Conservation (phyloP, 2,329 filamentous ascomycete species). For the Neospermospora avenae region DNA sequence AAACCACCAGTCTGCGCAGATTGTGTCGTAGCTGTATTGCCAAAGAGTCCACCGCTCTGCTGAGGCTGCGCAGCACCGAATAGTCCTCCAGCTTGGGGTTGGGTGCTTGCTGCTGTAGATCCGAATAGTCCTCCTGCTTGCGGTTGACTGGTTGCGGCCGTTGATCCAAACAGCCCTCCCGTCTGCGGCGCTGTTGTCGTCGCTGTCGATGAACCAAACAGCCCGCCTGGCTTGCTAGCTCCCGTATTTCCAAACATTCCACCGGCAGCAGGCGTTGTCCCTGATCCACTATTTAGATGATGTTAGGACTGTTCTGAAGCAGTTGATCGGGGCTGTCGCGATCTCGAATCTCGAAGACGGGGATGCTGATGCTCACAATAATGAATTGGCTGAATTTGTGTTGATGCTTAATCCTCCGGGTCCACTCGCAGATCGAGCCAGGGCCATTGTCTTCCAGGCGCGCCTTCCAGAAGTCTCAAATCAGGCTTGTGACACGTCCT, state of each 20-base stretch:
- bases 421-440: constrained; percentile 55
- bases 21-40: constrained; percentile 23
- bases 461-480: constrained; percentile 7
- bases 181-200: constrained; percentile 26
- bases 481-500: constrained; percentile 1
- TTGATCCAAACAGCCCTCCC: constrained; percentile 36
- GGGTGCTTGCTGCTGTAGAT: constrained; percentile 18
- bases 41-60: constrained; percentile 28
- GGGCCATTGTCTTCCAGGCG: constrained; percentile 28
- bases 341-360: neutral
- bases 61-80: constrained; percentile 27
- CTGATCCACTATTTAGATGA: constrained; percentile 29
- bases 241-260: constrained; percentile 26
- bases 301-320: constrained; percentile 17
- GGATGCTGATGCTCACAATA: constrained; percentile 46
- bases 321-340: constrained; percentile 4
- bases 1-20: constrained; percentile 28
- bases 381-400: constrained; percentile 56
- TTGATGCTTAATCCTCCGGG: constrained; percentile 62
- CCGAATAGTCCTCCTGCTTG: constrained; percentile 34
- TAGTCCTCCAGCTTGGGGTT: constrained; percentile 28
- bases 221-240: constrained; percentile 24
- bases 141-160: constrained; percentile 25
- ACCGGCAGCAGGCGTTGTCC: constrained; percentile 21
- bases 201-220: constrained; percentile 28